Conservation (phyloP, 1,139 yeast species). For the Debaryomycetaceae sp. region DNA sequence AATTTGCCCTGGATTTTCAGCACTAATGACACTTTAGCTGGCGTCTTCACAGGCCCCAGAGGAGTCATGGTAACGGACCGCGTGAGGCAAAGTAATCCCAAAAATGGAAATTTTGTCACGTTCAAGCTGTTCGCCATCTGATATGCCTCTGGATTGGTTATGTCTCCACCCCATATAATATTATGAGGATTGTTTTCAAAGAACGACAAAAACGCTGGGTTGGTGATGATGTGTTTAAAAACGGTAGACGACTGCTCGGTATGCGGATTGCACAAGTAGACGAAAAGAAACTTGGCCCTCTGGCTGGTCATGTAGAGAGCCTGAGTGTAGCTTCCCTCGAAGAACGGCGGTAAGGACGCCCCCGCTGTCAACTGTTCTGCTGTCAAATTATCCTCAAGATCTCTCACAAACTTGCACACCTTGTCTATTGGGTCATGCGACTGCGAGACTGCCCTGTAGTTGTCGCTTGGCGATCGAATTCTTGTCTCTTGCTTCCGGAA, state of each 20-base stretch:
- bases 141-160: slow-evolving; percentile 74
- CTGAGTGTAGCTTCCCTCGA: slow-evolving; percentile 73
- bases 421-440: slow-evolving; percentile 31
- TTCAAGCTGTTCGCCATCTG: slow-evolving; percentile 77
- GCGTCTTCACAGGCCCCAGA: slow-evolving; percentile 50
- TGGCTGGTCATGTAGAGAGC: slow-evolving; percentile 67
- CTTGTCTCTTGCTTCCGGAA: slow-evolving; percentile 17
- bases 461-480: slow-evolving; percentile 1
- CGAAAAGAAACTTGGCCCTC: slow-evolving; percentile 65
- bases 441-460: slow-evolving; percentile 1
- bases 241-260: slow-evolving; percentile 61
- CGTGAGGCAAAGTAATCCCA: slow-evolving; percentile 65
- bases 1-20: slow-evolving; percentile 66
- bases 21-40: slow-evolving; percentile 58
- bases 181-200: slow-evolving; percentile 45
- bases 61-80: slow-evolving; percentile 55
- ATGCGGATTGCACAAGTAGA: slow-evolving; percentile 71
- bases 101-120: slow-evolving; percentile 74
- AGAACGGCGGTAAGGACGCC: slow-evolving; percentile 42
- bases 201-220: slow-evolving; percentile 49
- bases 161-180: slow-evolving; percentile 86
- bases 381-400: slow-evolving; percentile 31
- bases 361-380: slow-evolving; percentile 15
- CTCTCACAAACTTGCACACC: slow-evolving; percentile 31
- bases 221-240: slow-evolving; percentile 53